Evolutionary conservation across 495 filamentous ascomycete genomes (phyloP), one percentile per base, ranked within the genome.

Genomic region (Articulospora tetracladia): DNA sequence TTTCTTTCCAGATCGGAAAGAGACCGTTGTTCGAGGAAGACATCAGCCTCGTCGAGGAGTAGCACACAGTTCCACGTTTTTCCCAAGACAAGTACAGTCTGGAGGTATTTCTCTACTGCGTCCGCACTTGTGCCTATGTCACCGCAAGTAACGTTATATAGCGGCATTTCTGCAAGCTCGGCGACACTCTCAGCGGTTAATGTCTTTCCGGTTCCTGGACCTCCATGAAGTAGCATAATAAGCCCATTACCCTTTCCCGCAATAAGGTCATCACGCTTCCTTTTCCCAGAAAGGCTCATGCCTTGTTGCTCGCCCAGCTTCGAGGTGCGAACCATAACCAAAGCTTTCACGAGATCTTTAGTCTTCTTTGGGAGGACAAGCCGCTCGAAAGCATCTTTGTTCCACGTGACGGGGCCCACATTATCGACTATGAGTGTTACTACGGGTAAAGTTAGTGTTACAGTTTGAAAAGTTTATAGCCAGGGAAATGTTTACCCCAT

Each of bases 141-240:
- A 27, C 58, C 55, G 25, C 57, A 61, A 15, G 27, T 66, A 1
- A 66, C 54, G 8, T 17, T 39, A 24, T 58, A 66, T 4, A 66
- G 48, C 2, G 63, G 63, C 39, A 55, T 53, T 15, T 66, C 27
- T 7, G 57, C 32, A 6, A 50, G 13, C 27, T 82, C 79, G 0
- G 62, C 62, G 1, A 65, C 63, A 53, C 50, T 58, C 47, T 44
- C 91, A 0, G 90, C 92, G 0, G 92, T 96, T 0, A 96, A 77
- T 0, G 91, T 95, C 75, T 95, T 96, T 30, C 91, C 91, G 0
- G 89, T 91, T 15, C 91, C 91, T 0, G 91, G 90, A 4, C 88
- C 88, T 0, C 92, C 92, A 57, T 89, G 86, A 0, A 93, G 80
- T 0, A 93, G 86, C 28, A 73, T 41, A 82, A 91, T 86, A 1